phyloP scores from a whole-genome alignment of 2,329 filamentous ascomycete species.

The Eurotiales sp. region DNA sequence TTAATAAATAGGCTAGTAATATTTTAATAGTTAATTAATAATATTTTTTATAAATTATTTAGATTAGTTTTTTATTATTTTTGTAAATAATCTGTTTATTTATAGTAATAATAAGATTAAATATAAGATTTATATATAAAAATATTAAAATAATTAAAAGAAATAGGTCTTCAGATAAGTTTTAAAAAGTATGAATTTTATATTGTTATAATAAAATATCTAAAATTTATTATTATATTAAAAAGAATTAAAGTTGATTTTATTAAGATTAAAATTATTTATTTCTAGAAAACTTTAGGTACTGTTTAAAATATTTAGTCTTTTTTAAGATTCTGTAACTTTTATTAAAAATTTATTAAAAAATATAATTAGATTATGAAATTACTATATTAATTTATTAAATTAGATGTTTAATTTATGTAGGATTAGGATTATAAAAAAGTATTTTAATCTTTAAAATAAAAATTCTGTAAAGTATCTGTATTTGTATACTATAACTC shows the following conservation, averaged over 20 bases:
- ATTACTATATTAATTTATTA: neutral
- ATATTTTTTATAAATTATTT: constrained; percentile 8
- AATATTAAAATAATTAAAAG: neutral
- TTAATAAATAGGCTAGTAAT: constrained; percentile 16
- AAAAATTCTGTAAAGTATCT: neutral
- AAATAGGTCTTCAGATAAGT: neutral
- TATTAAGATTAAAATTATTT: neutral
- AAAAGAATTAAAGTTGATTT: constrained; percentile 2
- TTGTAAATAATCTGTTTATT: constrained; percentile 20
- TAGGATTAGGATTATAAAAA: neutral
- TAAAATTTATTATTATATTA: neutral
- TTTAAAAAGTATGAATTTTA: constrained; percentile 5
- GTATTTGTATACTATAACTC: neutral
- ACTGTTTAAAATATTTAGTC: neutral
- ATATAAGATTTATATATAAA: neutral
- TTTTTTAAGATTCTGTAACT: constrained; percentile 20
- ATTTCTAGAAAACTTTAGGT: neutral
- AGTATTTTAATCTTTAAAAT: neutral
- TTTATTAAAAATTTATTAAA: constrained; percentile 17
- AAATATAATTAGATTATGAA: neutral
- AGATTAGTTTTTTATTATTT: constrained; percentile 11
- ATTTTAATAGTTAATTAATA: constrained; percentile 15
- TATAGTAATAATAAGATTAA: constrained; percentile 3
- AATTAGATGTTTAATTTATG: neutral
- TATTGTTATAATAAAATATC: neutral